phyloP scores from a whole-genome alignment of 495 filamentous ascomycete genomes.

The Penicillium coprophilum region DNA sequence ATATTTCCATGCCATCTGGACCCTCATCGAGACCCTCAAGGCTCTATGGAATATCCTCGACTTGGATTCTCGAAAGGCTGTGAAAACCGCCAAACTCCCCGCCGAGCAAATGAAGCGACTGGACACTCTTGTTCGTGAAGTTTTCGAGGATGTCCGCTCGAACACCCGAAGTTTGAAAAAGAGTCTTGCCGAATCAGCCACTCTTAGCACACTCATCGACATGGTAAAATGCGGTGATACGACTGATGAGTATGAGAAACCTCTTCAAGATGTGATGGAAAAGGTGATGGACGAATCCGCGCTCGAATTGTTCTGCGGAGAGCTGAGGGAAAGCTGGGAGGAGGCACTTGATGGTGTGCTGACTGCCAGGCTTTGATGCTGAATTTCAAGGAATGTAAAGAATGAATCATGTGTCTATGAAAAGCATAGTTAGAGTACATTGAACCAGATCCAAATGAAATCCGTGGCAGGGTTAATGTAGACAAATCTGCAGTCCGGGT shows the following conservation, averaged over 20 bases:
- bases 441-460: background rate
- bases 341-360: slow-evolving; percentile 43
- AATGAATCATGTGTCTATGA: background rate
- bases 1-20: slow-evolving; percentile 40
- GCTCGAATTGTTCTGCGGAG: slow-evolving; percentile 44
- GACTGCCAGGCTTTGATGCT: slow-evolving; percentile 32
- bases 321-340: slow-evolving; percentile 51
- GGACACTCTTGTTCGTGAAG: slow-evolving; percentile 25
- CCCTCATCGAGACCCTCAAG: slow-evolving; percentile 42
- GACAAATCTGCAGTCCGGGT: background rate
- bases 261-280: slow-evolving; percentile 34
- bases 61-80: slow-evolving; percentile 33
- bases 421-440: background rate
- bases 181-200: slow-evolving; percentile 37
- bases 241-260: slow-evolving; percentile 25
- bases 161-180: slow-evolving; percentile 40
- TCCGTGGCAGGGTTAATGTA: background rate
- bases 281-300: slow-evolving; percentile 36
- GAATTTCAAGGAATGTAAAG: background rate
- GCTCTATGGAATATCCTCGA: slow-evolving; percentile 34
- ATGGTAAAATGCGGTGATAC: slow-evolving; percentile 33
- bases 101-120: slow-evolving; percentile 37
- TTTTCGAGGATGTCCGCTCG: slow-evolving; percentile 34
- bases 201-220: slow-evolving; percentile 39
- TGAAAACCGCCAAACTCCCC: slow-evolving; percentile 36